Evolutionary conservation across 768 basidiomycete genomes (phyloP).

Genomic region (Tricholoma sp.): DNA sequence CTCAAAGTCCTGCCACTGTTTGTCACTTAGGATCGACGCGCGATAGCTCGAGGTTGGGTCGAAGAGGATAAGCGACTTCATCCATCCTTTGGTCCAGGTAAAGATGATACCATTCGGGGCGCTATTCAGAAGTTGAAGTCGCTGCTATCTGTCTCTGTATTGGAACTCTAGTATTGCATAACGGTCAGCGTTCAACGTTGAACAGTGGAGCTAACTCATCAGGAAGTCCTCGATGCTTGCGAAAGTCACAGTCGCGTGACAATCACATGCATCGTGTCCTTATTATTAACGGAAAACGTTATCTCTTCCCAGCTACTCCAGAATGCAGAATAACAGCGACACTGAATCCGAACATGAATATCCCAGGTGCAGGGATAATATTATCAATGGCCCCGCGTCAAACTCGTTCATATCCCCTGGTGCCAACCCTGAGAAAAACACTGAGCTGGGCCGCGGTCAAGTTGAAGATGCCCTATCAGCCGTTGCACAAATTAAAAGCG

Average conservation of each 20-base stretch:
- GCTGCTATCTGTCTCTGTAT: too few species aligned
- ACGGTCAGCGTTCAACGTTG: too few species aligned
- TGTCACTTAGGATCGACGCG: neutral
- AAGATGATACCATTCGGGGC: too few species aligned
- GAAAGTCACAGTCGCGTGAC: neutral
- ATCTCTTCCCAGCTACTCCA: neutral
- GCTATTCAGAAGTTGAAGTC: too few species aligned
- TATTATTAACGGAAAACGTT: neutral
- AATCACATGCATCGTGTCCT: neutral
- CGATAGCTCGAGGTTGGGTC: neutral
- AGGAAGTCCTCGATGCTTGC: neutral
- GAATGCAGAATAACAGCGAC: slow-evolving; percentile 32
- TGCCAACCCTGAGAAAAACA: neutral
- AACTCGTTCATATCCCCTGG: neutral
- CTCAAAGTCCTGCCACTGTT: neutral
- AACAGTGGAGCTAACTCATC: too few species aligned
- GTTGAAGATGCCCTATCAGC: slow-evolving; percentile 2
- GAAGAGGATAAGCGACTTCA: neutral
- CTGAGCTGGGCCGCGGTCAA: slow-evolving; percentile 3
- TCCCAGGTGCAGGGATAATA: neutral
- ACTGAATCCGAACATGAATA: slow-evolving; percentile 51
- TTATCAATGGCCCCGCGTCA: neutral
- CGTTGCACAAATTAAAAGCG: slow-evolving; percentile 9
- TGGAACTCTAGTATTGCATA: too few species aligned
- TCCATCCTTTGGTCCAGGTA: neutral